Evolutionary conservation across 257 asterid genomes (phyloP).

Genomic region (Sherardia arvensis): DNA sequence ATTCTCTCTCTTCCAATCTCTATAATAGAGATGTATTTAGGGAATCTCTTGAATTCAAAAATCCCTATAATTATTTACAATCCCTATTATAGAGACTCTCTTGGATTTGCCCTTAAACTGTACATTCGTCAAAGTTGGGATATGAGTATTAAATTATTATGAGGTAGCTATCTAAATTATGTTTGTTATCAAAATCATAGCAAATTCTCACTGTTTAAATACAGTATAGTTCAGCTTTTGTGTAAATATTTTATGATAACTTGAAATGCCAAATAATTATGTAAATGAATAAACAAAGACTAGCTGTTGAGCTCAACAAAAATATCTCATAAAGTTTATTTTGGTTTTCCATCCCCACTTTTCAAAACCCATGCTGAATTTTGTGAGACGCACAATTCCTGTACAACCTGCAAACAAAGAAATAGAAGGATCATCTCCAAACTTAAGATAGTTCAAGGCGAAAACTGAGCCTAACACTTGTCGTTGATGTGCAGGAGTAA

Average conservation of each 20-base stretch:
- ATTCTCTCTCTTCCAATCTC: too few relatives aligned
- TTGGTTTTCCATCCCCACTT: slow-evolving; percentile 42
- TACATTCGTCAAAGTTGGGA: too few relatives aligned
- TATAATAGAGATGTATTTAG: too few relatives aligned
- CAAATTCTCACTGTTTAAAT: too few relatives aligned
- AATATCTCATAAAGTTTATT: slow-evolving; percentile 1
- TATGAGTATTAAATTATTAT: too few relatives aligned
- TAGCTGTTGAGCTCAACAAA: background rate
- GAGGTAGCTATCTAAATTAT: too few relatives aligned
- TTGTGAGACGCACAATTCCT: slow-evolving; percentile 53
- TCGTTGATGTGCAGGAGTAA: background rate
- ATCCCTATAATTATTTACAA: too few relatives aligned
- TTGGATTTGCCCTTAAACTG: too few relatives aligned
- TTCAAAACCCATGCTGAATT: slow-evolving; percentile 55
- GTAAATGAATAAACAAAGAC: background rate
- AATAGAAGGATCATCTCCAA: background rate
- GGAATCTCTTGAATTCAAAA: too few relatives aligned
- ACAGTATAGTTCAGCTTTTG: background rate
- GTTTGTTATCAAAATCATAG: background rate
- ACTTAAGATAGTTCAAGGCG: background rate
- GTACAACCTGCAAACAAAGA: slow-evolving; percentile 48
- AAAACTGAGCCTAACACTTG: background rate
- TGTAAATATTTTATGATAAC: background rate
- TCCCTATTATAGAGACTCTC: too few relatives aligned
- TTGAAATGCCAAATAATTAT: background rate